phyloP scores from a whole-genome alignment of 495 filamentous ascomycete species.

The Aspergillus sclerotiicarbonarius region DNA sequence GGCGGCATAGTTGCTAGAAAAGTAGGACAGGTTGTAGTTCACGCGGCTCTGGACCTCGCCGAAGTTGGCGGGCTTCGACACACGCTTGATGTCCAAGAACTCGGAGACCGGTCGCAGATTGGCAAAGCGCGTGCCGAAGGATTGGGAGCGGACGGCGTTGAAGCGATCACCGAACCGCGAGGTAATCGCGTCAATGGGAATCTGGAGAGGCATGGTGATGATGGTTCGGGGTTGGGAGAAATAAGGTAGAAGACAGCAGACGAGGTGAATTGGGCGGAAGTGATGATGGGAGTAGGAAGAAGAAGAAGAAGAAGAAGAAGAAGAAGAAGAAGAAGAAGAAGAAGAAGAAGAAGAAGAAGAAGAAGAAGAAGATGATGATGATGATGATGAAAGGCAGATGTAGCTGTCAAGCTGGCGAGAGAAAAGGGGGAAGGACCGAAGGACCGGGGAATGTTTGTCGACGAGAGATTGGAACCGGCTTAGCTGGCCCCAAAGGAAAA shows the following conservation, averaged over 20 bases:
- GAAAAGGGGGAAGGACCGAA: constrained; percentile 14
- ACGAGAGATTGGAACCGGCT: constrained; percentile 15
- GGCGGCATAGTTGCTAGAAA: constrained; percentile 96
- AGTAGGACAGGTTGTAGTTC: constrained; percentile 96
- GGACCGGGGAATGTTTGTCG: constrained; percentile 7
- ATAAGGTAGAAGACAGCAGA: neutral
- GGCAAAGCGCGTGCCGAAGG: constrained; percentile 77
- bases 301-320: neutral
- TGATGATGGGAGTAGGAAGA: constrained; percentile 4
- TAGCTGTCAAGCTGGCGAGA: constrained; percentile 60
- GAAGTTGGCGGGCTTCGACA: constrained; percentile 92
- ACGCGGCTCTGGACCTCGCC: constrained; percentile 87
- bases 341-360: neutral
- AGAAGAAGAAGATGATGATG: constrained; percentile 1
- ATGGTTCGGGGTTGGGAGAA: constrained; percentile 4
- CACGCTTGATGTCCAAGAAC: constrained; percentile 91
- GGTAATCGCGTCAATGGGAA: constrained; percentile 87
- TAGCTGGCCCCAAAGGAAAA: constrained; percentile 19
- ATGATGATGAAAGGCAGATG: neutral
- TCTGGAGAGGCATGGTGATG: constrained; percentile 82
- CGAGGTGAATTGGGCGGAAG: neutral
- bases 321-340: neutral
- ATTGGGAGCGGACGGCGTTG: constrained; percentile 72
- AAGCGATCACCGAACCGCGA: constrained; percentile 79
- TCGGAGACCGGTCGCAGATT: constrained; percentile 90